Conservation (phyloP, 2,329 filamentous ascomycete species). For the Ophiostoma tasmaniense region DNA sequence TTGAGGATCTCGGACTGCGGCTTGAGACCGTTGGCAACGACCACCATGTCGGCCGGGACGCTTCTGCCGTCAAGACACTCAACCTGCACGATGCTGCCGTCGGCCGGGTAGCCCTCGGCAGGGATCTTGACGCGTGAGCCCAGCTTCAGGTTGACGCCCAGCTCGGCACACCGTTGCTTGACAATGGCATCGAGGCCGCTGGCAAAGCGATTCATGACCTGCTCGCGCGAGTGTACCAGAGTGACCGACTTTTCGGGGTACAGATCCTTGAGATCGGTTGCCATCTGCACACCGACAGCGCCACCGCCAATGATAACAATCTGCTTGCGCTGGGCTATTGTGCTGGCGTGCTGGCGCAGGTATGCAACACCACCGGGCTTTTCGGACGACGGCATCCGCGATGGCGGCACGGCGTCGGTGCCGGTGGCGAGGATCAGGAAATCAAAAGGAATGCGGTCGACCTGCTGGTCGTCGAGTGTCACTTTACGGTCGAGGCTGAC, state of each 20-base stretch:
- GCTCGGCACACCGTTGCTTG: conserved; percentile 15
- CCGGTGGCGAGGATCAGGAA: conserved; percentile 48
- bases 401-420: conserved; percentile 36
- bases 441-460: conserved; percentile 8
- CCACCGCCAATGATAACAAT: conserved; percentile 49
- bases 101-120: neutral
- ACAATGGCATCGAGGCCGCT: conserved; percentile 14
- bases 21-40: conserved; percentile 16
- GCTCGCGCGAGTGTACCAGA: conserved; percentile 48
- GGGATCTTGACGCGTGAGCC: conserved; percentile 14
- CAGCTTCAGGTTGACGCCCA: conserved; percentile 14
- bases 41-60: conserved; percentile 12
- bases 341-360: conserved; percentile 36
- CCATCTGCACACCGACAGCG: conserved; percentile 35
- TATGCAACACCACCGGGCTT: conserved; percentile 36
- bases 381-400: conserved; percentile 38
- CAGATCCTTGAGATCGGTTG: conserved; percentile 26
- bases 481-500: conserved; percentile 28
- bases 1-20: conserved; percentile 16
- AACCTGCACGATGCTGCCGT: conserved; percentile 1
- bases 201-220: conserved; percentile 29
- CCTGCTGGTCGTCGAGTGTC: conserved; percentile 14
- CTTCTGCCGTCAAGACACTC: conserved; percentile 13
- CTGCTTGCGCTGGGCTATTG: conserved; percentile 33
- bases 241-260: conserved; percentile 50